Evolutionary conservation across 2,329 filamentous ascomycete genomes (phyloP), one percentile per base, ranked within the genome.

Genomic region (Ramichloridium luteum): DNA sequence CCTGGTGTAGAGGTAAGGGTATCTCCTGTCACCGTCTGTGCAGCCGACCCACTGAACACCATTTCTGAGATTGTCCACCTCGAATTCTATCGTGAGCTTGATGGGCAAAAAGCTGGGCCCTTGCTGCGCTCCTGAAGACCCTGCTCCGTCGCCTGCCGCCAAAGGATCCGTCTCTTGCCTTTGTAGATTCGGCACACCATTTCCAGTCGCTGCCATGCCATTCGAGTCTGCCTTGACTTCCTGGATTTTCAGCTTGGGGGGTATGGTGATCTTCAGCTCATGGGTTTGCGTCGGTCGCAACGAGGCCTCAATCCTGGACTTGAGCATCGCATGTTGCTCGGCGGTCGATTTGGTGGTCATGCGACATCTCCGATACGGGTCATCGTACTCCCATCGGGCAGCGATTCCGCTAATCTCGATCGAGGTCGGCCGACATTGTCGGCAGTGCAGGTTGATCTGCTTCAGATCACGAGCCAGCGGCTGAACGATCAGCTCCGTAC

Each of bases 41-140:
- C 90, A 71, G 3, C 90, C 86, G 11, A 92, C 82, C 57, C 94
- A 98, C 38, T 94, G 86, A 36, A 96, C 57, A 13, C 84, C 88
- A 54, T 98, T 90, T 27, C 83, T 71, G 30, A 86, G 77, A 45
- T 74, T 73, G 30, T 73, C 74, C 18, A 83, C 73, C 13, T 68
- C 64, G 50, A 93, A 98, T 18, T 90, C 81, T 35, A 94, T 79
- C 28, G 70, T 67, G 27, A 83, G 53, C 28, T 62, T 69, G 29
- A 82, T 50, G n/a, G 73, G 66, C 32, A 69, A 67, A 49, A 72
- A 80, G 36, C 60, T 43, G 30, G 55, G 38, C n/a, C 38, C 40
- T 12, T 45, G 43, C 16, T 48, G 47, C 27, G 47, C 44, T 9
- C 37, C 34, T 30, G 45, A 48, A 39, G 41, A 35, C 4, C 40